A percentile compares a stretch with the other conserved stretches of the same genome.
Conservation (phyloP, 805 yeast species). For the Barnettozyma siamensis region DNA sequence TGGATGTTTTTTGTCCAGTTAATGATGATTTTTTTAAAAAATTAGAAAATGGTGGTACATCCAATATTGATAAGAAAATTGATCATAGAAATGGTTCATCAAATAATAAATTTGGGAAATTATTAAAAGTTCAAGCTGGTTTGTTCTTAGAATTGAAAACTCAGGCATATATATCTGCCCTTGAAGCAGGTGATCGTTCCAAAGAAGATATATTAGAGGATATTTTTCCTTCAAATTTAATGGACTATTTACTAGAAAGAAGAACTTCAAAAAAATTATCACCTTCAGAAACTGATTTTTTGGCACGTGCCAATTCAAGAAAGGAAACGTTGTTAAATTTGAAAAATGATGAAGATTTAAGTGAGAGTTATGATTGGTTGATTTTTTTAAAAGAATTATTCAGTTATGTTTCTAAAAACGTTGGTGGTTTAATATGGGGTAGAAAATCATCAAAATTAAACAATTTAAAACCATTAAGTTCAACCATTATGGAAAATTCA, state of each 20-base stretch:
- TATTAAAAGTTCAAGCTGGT: conserved; percentile 76
- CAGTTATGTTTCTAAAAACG: conserved; percentile 71
- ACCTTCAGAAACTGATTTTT: conserved; percentile 76
- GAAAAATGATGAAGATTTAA: conserved; percentile 44
- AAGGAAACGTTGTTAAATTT: conserved; percentile 51
- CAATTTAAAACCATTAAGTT: conserved; percentile 12
- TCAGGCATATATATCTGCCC: conserved; percentile 88
- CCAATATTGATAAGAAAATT: conserved; percentile 19
- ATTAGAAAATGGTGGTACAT: not conserved
- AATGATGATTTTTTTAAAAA: conserved; percentile 13
- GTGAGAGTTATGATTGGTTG: conserved; percentile 81
- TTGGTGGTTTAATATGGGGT: conserved; percentile 71
- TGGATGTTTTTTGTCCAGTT: conserved; percentile 79
- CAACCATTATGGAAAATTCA: not conserved
- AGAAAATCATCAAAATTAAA: conserved; percentile 33
- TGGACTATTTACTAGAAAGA: conserved; percentile 33
- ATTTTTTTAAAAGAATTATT: conserved; percentile 72
- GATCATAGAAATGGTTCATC: conserved; percentile 26
- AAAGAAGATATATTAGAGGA: conserved; percentile 65
- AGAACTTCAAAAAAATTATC: conserved; percentile 38
- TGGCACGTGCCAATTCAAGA: conserved; percentile 66
- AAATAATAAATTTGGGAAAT: conserved; percentile 50
- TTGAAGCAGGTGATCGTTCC: conserved; percentile 56
- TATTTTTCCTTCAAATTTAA: conserved; percentile 65
- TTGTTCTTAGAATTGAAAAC: conserved; percentile 85